Evolutionary conservation across 495 filamentous ascomycete genomes (phyloP), one percentile per base, ranked within the genome.

Genomic region (Tuber borchii): DNA sequence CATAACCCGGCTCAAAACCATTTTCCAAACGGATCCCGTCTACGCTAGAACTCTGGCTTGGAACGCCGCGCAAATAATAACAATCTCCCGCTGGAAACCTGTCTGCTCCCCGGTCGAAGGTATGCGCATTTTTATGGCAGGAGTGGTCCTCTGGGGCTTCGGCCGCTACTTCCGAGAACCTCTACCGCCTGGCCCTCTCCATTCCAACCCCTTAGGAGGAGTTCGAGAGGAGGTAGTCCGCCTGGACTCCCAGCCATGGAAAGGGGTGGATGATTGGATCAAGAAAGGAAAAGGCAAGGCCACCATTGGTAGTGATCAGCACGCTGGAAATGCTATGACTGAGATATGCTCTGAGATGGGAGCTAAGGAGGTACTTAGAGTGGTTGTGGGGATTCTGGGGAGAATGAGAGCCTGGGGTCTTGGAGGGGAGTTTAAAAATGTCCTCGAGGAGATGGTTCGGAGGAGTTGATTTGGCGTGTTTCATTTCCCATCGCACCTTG

Each of bases 71-170:
- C 83, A 84, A 44, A 83, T 84, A 48, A 82, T 84, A 74, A 74
- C 78, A 9, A 79, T 84, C 45, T 83, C 81, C n/a, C 78, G 81
- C 39, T 81, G 78, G 81, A 78, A 78, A 61, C 81, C 81, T 7
- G 76, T 83, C 14, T 80, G 71, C 73, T 81, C 81, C 2, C 81
- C 81, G 1, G 81, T 80, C 20, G 81, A 83, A 71, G 81, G 81
- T 0, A 83, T 83, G 81, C 74, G 81, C 12, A 75, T 83, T 7
- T 83, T 83, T 17, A 78, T 83, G 70, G 81, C 81, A 20, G 81
- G 81, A 20, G 78, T 83, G n/a, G 81, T 83, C 31, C 81, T 83
- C 46, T 83, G 81, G 81, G 81, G 81, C 19, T 82, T 83, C n/a
- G 81, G 77, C 20, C 71, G 77, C 16, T 82, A 82, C 56, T 81